Base-by-base conservation (phyloP, 108 stramenopile genomes). In the Aurantiochytrium sp. region DNA sequence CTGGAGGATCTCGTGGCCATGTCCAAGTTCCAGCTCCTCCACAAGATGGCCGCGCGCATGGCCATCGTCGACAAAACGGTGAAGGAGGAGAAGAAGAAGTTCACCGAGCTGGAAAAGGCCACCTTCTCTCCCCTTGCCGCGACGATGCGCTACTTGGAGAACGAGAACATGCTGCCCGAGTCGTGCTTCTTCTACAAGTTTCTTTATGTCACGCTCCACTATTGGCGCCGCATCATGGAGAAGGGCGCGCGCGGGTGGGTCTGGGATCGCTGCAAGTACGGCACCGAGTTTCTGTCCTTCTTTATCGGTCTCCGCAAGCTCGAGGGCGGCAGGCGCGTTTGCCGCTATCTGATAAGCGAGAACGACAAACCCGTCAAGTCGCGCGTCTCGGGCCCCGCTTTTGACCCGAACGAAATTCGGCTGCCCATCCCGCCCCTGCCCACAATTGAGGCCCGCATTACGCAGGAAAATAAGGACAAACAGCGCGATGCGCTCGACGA, bases 181-280 rank as follows among this genome's bases (percentile, higher is more conserved):
- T 22, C 73, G 10, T 81, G 42, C 42, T 81, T 81, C 45, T 81
- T 81, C 24, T 48, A 81, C 73, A 81, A 81, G 73, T 81, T 81
- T 81, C 73, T 81, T 24, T 24, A 41, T 41, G 73, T 81, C 39
- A 48, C 73, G 42, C 39, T 81, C 1, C n/a, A 41, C n/a, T 81
- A 81, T 48, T 81, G 73, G 73, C 39, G 45, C 12, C 39, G 73
- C 1, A n/a, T 81, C 27, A 6, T 22, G 12, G 73, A 81, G 24
- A 81, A 81, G 30, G 73, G 73, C 36, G 73, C 73, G 42, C 39
- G 73, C 6, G 73, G 73, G 6, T 81, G 73, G 73, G 45, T 41
- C 1, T 81, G 73, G 73, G 73, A 81, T 48, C 39, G 45, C 12
- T 41, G 39, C 73, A 81, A 81, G 45, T 48, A 22, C 32, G 73